Evolutionary conservation across 495 filamentous ascomycete genomes (phyloP).

Genomic region (Talaromyces wortmannii): DNA sequence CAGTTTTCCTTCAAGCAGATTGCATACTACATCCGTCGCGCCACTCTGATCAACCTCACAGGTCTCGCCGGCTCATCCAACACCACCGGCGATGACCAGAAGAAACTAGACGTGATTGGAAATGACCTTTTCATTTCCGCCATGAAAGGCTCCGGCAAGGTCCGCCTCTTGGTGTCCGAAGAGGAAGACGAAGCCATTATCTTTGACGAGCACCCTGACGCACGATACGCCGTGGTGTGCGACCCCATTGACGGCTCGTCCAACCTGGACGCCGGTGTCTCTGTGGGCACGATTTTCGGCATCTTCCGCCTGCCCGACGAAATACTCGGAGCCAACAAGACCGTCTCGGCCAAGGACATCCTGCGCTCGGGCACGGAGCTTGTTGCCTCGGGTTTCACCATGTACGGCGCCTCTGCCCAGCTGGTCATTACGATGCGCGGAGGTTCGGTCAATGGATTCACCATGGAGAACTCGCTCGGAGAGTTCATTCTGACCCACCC

Average conservation of each 20-base stretch:
- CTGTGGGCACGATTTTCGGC: slow-evolving; percentile 96
- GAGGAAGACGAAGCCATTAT: slow-evolving; percentile 89
- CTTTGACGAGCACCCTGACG: slow-evolving; percentile 71
- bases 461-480: slow-evolving; percentile 88
- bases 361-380: slow-evolving; percentile 84
- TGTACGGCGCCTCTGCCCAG: slow-evolving; percentile 97
- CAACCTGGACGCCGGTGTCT: slow-evolving; percentile 96
- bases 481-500: slow-evolving; percentile 99
- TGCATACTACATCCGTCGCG: slow-evolving; percentile 97
- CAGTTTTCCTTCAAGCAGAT: slow-evolving; percentile 99
- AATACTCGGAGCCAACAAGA: slow-evolving; percentile 48
- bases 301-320: slow-evolving; percentile 78
- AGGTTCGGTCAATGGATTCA: slow-evolving; percentile 92
- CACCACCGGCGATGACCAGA: slow-evolving; percentile 94
- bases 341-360: slow-evolving; percentile 73
- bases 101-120: slow-evolving; percentile 98
- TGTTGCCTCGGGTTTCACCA: slow-evolving; percentile 93
- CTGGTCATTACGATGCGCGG: slow-evolving; percentile 96
- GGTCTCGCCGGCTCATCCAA: slow-evolving; percentile 94
- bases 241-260: slow-evolving; percentile 97
- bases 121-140: slow-evolving; percentile 95
- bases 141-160: slow-evolving; percentile 87
- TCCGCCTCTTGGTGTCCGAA: slow-evolving; percentile 86
- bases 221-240: slow-evolving; percentile 92
- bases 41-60: slow-evolving; percentile 93